Evolutionary conservation across 2,329 filamentous ascomycete species (phyloP), one percentile per base, ranked within the genome.

Genomic region (Westerdykella aurantiaca): DNA sequence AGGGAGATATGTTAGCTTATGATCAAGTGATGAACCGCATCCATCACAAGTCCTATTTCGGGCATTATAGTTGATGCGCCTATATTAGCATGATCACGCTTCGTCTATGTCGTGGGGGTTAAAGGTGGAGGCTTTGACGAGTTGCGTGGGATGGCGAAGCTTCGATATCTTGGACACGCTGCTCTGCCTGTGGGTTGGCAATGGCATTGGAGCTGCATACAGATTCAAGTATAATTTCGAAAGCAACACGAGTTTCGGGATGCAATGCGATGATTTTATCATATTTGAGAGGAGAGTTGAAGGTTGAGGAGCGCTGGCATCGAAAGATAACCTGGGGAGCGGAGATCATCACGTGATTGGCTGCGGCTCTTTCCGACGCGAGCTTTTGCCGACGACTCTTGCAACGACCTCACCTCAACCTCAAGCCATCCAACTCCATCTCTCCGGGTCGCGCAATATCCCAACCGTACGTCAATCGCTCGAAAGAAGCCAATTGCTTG

Each of bases 401-500:
- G 46, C 60, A 2, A 51, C 55, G 10, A 62, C 63, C 31, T 65
- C 60, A 17, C 57, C 59, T n/a, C 61, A 44, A 6, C 51, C 51
- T 52, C 59, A 57, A 54, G 56, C 60, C 60, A 66, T 66, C 61
- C 55, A 48, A 50, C 50, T 48, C 54, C 61, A 66, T 65, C 63
- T 55, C 56, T 48, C 46, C 52, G 53, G 61, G 58, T 60, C 47
- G 46, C 52, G 42, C 50, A 53, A 52, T 44, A 45, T 41, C 49
- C 48, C 51, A 53, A 49, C 49, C 48, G 63, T 66, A 49, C 60
- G 62, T 62, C 57, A 58, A 58, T 54, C 50, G 38, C 39, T 41
- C 47, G 21, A 29, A 29, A 39, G 34, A 41, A 50, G 44, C 41
- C 55, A 51, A n/a, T 38, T 38, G 13, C 12, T 41, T 39, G 46